These are phyloP conservation scores for Fusarium pilosicola DNA, from an alignment of 2,329 filamentous ascomycete species.

Conservation along the genomic window DNA sequence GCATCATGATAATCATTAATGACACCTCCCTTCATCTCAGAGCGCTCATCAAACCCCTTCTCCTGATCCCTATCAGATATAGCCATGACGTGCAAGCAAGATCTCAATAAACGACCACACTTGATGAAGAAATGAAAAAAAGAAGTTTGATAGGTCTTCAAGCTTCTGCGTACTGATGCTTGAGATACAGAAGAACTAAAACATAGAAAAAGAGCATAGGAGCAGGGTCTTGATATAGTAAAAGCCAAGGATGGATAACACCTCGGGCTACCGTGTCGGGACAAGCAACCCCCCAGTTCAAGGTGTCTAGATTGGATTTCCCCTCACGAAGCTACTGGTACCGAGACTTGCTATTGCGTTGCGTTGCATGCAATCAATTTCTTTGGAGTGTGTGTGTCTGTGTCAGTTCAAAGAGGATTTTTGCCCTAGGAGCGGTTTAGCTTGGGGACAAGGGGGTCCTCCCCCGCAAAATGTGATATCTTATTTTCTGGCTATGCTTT, in stretches of 20 bases:
- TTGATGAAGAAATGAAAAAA: not conserved
- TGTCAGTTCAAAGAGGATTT: slow-evolving; percentile 4
- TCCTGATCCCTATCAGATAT: slow-evolving; percentile 38
- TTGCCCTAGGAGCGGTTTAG: slow-evolving; percentile 14
- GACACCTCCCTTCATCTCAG: slow-evolving; percentile 36
- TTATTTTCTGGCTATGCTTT: slow-evolving; percentile 1
- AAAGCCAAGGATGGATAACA: slow-evolving; percentile 22
- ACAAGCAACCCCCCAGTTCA: slow-evolving; percentile 23
- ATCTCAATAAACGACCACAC: not conserved
- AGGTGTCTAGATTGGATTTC: slow-evolving; percentile 16
- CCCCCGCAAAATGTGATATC: slow-evolving; percentile 35
- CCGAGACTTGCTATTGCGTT: not conserved
- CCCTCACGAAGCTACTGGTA: slow-evolving; percentile 30
- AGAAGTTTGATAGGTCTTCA: not conserved
- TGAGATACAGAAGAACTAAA: slow-evolving; percentile 4
- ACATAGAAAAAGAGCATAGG: slow-evolving; percentile 1
- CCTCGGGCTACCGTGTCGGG: slow-evolving; percentile 40
- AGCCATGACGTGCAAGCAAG: slow-evolving; percentile 21
- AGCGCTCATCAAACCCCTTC: slow-evolving; percentile 35
- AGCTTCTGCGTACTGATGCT: slow-evolving; percentile 16
- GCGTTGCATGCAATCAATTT: not conserved
- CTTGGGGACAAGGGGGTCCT: not conserved
- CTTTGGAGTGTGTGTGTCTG: not conserved
- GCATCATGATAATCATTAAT: slow-evolving; percentile 27
- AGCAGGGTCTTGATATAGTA: slow-evolving; percentile 33